A percentile compares a stretch with the other conserved stretches of the same genome.
Evolutionary conservation across 2,329 filamentous ascomycete genomes (phyloP).

Genomic region (Chalara sp.): DNA sequence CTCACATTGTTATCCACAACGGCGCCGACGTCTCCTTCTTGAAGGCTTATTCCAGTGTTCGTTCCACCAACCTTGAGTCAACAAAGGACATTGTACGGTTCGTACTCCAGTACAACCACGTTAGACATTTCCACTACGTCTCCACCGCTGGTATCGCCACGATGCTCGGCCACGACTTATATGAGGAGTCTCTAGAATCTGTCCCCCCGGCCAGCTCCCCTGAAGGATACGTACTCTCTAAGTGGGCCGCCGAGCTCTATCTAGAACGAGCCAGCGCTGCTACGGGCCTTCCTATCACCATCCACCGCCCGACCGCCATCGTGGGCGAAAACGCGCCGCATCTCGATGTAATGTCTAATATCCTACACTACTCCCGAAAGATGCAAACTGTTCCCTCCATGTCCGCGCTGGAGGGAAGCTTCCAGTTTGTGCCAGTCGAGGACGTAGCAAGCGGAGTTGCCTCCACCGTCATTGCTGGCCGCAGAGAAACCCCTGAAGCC

Average conservation of each 20-base stretch:
- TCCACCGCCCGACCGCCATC: constrained; percentile 11
- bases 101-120: constrained; percentile 19
- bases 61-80: constrained; percentile 29
- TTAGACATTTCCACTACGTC: constrained; percentile 31
- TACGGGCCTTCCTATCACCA: constrained; percentile 7
- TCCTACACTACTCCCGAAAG: constrained; percentile 9
- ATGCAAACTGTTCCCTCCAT: constrained; percentile 7
- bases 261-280: constrained; percentile 19
- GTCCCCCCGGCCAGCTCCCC: background rate
- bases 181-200: background rate
- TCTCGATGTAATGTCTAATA: constrained; percentile 10
- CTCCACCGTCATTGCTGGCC: background rate
- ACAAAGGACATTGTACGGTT: constrained; percentile 30
- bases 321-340: constrained; percentile 6
- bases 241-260: constrained; percentile 29
- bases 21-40: constrained; percentile 36
- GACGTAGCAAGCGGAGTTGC: constrained; percentile 3
- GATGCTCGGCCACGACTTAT: background rate
- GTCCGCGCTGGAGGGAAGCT: constrained; percentile 7
- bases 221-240: constrained; percentile 27
- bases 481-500: background rate
- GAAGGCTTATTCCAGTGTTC: constrained; percentile 31
- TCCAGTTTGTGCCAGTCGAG: constrained; percentile 10
- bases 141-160: constrained; percentile 21
- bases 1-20: constrained; percentile 46